Percentiles rank a stretch among this genome's conserved stretches.
phyloP scores from a whole-genome alignment of 2,329 filamentous ascomycete species.

The Aspergillus fischeri region DNA sequence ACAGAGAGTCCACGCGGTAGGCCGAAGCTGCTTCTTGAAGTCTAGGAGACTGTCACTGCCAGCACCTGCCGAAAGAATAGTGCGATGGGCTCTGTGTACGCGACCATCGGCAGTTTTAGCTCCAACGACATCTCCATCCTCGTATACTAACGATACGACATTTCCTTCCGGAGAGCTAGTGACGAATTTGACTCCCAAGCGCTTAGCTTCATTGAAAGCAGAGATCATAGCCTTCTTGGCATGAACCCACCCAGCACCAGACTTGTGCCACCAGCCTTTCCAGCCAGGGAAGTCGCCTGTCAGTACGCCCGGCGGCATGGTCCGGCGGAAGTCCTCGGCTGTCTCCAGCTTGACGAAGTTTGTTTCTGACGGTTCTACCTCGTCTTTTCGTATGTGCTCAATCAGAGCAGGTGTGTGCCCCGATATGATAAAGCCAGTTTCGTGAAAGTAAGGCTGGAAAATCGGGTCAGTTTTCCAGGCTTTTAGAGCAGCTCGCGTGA shows the following conservation, averaged over 20 bases:
- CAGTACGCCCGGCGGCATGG: constrained; percentile 51
- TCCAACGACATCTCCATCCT: constrained; percentile 39
- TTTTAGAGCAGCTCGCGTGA: constrained; percentile 27
- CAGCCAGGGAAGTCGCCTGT: constrained; percentile 49
- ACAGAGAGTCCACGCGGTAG: constrained; percentile 52
- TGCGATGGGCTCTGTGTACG: constrained; percentile 40
- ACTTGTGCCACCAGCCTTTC: constrained; percentile 44
- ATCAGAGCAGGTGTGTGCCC: constrained; percentile 40
- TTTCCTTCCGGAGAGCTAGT: constrained; percentile 38
- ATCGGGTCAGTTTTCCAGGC: constrained; percentile 44
- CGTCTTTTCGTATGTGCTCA: constrained; percentile 34
- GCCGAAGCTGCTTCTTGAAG: constrained; percentile 50
- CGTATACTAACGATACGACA: constrained; percentile 38
- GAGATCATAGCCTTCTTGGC: constrained; percentile 48
- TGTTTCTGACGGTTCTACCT: constrained; percentile 28
- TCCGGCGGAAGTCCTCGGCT: constrained; percentile 45
- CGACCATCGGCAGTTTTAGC: constrained; percentile 42
- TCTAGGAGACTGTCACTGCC: constrained; percentile 46
- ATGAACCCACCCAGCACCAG: constrained; percentile 51
- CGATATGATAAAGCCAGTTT: constrained; percentile 40
- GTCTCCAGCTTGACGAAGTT: constrained; percentile 36
- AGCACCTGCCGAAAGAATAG: constrained; percentile 50
- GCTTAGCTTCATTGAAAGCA: constrained; percentile 43
- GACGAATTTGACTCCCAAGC: constrained; percentile 47
- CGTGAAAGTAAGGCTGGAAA: constrained; percentile 45